phyloP scores from a whole-genome alignment of 2,329 filamentous ascomycete species.

The Grosmannia penicillata region DNA sequence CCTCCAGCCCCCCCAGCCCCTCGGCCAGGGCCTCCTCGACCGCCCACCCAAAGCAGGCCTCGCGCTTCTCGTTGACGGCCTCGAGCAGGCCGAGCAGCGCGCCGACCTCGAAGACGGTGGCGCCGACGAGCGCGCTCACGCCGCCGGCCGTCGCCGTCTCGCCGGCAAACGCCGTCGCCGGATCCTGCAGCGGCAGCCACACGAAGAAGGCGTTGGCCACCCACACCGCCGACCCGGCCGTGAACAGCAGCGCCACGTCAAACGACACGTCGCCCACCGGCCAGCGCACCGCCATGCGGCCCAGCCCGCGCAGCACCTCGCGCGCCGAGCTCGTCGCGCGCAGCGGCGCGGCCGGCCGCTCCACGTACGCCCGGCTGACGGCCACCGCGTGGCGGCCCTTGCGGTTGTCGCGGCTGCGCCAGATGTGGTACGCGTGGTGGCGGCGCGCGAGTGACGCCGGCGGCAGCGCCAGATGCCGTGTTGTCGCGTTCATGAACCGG shows the following conservation, averaged over 20 bases:
- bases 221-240: conserved; percentile 33
- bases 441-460: neutral
- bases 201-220: conserved; percentile 48
- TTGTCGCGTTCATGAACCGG: conserved; percentile 11
- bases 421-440: conserved; percentile 18
- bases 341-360: neutral
- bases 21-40: conserved; percentile 33
- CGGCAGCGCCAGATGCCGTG: conserved; percentile 9
- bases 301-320: conserved; percentile 15
- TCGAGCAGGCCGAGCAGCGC: conserved; percentile 49
- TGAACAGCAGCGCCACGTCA: conserved; percentile 24
- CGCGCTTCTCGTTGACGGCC: conserved; percentile 51
- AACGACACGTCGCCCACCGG: conserved; percentile 28
- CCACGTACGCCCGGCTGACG: conserved; percentile 10
- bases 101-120: conserved; percentile 50
- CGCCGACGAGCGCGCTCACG: conserved; percentile 50
- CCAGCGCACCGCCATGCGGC: conserved; percentile 21
- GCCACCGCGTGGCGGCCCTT: conserved; percentile 24
- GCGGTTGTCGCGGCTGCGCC: conserved; percentile 27
- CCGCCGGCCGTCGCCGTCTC: conserved; percentile 42
- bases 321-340: conserved; percentile 12
- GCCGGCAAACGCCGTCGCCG: conserved; percentile 34
- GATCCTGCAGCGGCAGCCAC: conserved; percentile 41
- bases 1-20: conserved; percentile 10
- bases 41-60: conserved; percentile 56